Conservation (phyloP, 1,284 basidiomycete genomes). For the Violaceomyces palustris region DNA sequence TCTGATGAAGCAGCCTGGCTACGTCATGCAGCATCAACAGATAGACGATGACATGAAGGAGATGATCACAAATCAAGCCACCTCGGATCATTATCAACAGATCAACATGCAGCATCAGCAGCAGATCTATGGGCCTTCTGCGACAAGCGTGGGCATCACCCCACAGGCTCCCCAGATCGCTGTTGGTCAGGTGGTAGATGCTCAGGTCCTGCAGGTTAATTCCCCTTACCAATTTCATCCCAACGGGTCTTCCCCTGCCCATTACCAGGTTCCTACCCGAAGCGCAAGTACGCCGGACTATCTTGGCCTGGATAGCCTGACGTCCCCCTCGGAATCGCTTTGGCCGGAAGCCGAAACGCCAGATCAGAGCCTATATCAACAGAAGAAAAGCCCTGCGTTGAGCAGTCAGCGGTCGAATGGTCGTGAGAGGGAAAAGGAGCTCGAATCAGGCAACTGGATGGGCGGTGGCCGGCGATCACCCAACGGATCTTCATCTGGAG, state of each 20-base stretch:
- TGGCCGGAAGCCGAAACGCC: no score
- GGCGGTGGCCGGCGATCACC: neutral
- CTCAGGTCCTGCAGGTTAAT: slow-evolving; percentile 27
- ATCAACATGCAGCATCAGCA: neutral
- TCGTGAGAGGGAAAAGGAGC: neutral
- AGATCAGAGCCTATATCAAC: no score
- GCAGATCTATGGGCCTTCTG: neutral
- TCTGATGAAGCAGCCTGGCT: slow-evolving; percentile 78
- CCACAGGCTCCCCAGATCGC: slow-evolving; percentile 18
- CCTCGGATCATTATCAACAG: slow-evolving; percentile 2
- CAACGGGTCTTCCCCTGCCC: slow-evolving; percentile 1
- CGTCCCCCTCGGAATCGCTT: slow-evolving; percentile 7
- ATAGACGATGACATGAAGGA: slow-evolving; percentile 70
- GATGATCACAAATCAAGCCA: slow-evolving; percentile 2
- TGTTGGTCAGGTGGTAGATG: slow-evolving; percentile 41
- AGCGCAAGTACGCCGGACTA: slow-evolving; percentile 14
- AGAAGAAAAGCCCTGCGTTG: no score
- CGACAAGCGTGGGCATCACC: slow-evolving; percentile 3
- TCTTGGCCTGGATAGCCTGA: slow-evolving; percentile 10
- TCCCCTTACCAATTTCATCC: slow-evolving; percentile 16
- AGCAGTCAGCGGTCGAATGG: neutral
- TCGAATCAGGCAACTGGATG: neutral
- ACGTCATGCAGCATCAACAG: slow-evolving; percentile 84
- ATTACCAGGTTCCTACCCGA: slow-evolving; percentile 1
- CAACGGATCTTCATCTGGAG: no score